Evolutionary conservation across 208 protist genomes (phyloP).

Genomic region (Leishmania guyanensis): DNA sequence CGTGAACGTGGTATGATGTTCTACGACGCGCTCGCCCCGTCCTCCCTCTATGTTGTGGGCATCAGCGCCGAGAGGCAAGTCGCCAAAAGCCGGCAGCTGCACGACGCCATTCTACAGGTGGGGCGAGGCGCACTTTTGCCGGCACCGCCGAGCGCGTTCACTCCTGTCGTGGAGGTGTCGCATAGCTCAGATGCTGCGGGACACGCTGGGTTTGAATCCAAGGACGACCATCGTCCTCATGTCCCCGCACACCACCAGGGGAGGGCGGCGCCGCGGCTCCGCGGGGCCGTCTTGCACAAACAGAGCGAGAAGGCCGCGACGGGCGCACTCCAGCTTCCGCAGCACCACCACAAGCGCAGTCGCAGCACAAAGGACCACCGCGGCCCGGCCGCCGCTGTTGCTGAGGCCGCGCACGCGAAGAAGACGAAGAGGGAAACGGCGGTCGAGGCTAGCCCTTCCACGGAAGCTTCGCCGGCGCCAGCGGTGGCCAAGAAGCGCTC

Average conservation of each 20-base stretch:
- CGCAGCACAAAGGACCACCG: constrained; percentile 20
- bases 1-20: constrained; percentile 88
- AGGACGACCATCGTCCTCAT: background rate
- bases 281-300: background rate
- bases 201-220: background rate
- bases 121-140: constrained; percentile 70
- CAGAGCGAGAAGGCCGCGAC: background rate
- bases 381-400: background rate
- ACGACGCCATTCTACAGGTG: constrained; percentile 66
- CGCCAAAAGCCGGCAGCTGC: constrained; percentile 46
- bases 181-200: background rate
- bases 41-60: constrained; percentile 49
- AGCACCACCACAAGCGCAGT: constrained; percentile 9
- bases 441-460: background rate
- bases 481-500: background rate
- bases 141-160: constrained; percentile 29
- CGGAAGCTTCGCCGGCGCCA: background rate
- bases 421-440: constrained; percentile 17
- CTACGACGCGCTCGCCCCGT: constrained; percentile 74
- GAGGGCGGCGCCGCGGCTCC: background rate
- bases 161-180: background rate
- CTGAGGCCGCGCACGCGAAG: background rate
- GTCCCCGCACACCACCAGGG: background rate
- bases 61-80: constrained; percentile 39
- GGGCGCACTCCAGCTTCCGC: too few relatives aligned